phyloP scores from a whole-genome alignment of 768 basidiomycete genomes.

The Astraeus odoratus region DNA sequence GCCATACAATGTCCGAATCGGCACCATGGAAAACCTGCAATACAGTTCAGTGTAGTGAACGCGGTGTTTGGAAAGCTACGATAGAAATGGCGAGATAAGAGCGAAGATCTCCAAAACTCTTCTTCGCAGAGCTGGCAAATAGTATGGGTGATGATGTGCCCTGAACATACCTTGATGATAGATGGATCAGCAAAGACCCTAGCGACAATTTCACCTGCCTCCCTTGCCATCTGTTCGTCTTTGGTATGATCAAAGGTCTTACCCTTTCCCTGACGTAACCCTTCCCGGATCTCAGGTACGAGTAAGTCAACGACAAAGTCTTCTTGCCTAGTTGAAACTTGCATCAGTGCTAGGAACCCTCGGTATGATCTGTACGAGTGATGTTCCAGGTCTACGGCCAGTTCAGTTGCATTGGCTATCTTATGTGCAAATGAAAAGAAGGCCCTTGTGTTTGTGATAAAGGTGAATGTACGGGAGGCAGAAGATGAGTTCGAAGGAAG shows the following conservation, averaged over 20 bases:
- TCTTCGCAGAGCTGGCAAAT: no score
- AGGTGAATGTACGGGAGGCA: slow-evolving; percentile 44
- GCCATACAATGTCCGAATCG: slow-evolving; percentile 90
- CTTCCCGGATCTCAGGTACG: slow-evolving; percentile 52
- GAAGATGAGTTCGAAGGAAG: slow-evolving; percentile 29
- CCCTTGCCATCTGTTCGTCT: slow-evolving; percentile 13
- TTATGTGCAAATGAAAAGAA: slow-evolving; percentile 60
- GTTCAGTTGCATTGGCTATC: slow-evolving; percentile 61
- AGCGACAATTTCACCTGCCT: slow-evolving; percentile 42
- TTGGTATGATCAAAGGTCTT: slow-evolving; percentile 9
- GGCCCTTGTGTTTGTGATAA: slow-evolving; percentile 52
- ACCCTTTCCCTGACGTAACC: slow-evolving; percentile 59
- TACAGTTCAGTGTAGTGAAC: background rate
- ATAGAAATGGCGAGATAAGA: background rate
- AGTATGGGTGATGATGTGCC: background rate
- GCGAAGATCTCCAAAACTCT: no score
- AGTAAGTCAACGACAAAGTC: slow-evolving; percentile 89
- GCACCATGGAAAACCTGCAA: slow-evolving; percentile 88
- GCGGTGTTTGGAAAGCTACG: background rate
- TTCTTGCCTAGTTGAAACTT: slow-evolving; percentile 73
- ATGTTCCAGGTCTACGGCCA: slow-evolving; percentile 93
- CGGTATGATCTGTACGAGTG: slow-evolving; percentile 80
- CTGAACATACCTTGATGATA: slow-evolving; percentile 67
- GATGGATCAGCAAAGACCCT: slow-evolving; percentile 65
- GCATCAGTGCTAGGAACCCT: slow-evolving; percentile 92